Evolutionary conservation across 805 yeast genomes (phyloP).

Genomic region (Candida sonorensis): DNA sequence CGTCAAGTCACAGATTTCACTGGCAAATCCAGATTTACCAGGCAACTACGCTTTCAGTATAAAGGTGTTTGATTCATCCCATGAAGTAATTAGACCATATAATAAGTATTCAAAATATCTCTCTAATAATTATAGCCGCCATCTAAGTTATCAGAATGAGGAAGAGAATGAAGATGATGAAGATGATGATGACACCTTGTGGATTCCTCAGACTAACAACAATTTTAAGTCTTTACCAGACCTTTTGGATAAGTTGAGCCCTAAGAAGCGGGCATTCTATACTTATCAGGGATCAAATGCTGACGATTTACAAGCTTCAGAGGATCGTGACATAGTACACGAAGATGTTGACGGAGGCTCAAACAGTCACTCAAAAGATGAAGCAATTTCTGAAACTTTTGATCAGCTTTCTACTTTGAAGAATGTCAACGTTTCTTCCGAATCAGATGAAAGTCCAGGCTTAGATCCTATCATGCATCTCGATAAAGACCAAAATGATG

Average conservation of each 20-base stretch:
- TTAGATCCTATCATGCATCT: too few species aligned
- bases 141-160: neutral
- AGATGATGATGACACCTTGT: conserved; percentile 27
- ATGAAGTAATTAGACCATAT: conserved; percentile 17
- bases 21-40: conserved; percentile 45
- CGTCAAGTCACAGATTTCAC: conserved; percentile 40
- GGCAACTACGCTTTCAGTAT: conserved; percentile 44
- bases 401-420: too few species aligned
- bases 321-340: too few species aligned
- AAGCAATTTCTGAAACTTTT: too few species aligned
- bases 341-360: too few species aligned
- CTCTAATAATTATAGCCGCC: conserved; percentile 4
- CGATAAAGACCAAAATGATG: too few species aligned
- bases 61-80: conserved; percentile 31
- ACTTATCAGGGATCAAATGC: conserved; percentile 18
- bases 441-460: too few species aligned
- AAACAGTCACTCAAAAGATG: too few species aligned
- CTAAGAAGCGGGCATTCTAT: conserved; percentile 25
- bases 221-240: conserved; percentile 36
- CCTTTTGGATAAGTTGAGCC: conserved; percentile 26
- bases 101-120: conserved; percentile 8
- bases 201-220: conserved; percentile 37
- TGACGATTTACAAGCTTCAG: too few species aligned
- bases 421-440: too few species aligned
- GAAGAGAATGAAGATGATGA: conserved; percentile 5